Base-by-base conservation (phyloP, 2,329 filamentous ascomycete species). In the Apiospora kogelbergensis region DNA sequence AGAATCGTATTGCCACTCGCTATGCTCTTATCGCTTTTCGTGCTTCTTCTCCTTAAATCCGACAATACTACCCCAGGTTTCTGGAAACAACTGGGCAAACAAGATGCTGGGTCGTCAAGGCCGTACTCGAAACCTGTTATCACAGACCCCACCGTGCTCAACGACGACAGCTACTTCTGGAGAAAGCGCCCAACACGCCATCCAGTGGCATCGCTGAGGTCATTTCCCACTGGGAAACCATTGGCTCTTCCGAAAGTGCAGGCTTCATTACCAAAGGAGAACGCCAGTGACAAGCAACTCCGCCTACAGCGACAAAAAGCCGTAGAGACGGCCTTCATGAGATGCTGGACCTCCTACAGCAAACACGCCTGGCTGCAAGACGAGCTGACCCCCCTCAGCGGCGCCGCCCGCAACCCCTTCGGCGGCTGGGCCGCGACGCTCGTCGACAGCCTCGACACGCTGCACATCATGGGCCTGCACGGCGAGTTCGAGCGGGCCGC, bases 331-430 rank as follows among this genome's bases (percentile, higher is more conserved):
- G 84, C 82, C 72, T 89, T 89, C 72, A 70, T 80, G 63, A 86
- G 86, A 73, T 84, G 85, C 70, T 91, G 89, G 88, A 75, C 78
- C 10, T 86, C 85, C n/a, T 92, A 93, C 78, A 89, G 85, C 74
- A 82, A 83, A 66, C 78, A 86, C 73, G 90, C 90, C 0, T 92
- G 90, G 89, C 84, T 86, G 74, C 84, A 86, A 64, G 74, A 84
- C 67, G 83, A 84, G 73, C 71, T 84, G 17, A 72, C 76, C 65
- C 83, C 83, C 78, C 40, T 75, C 76, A 1, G 77, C 76, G 17
- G 69, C 68, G n/a, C 75, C 74, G 13, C 75, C 53, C 69, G 71
- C 10, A 73, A 78, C 33, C 72, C 70, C 4, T 76, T 78, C 44
- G 77, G 76, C 5, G 76, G 76, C 44, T 89, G 86, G 83, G 87